Evolutionary conservation across 345 rosid genomes (phyloP).

Genomic region (Laguncularia racemosa): DNA sequence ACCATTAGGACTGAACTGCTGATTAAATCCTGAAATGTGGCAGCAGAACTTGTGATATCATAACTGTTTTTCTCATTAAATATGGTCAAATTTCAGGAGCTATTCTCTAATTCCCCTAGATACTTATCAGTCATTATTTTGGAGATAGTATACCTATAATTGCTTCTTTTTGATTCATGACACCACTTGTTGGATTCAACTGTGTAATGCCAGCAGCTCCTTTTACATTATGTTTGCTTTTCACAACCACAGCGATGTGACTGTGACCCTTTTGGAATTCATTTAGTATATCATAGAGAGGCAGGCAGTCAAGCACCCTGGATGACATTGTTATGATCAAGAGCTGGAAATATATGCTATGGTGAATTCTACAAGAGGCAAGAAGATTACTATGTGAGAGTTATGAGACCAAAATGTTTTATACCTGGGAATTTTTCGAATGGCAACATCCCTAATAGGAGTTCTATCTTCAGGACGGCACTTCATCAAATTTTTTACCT

Average conservation of each 20-base stretch:
- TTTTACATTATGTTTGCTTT: conserved; percentile 22
- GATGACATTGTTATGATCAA: too few species aligned
- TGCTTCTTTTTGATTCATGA: conserved; percentile 4
- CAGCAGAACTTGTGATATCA: too few species aligned
- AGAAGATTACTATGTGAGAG: conserved; percentile 2
- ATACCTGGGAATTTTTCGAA: conserved; percentile 71
- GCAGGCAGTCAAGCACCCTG: conserved; percentile 54
- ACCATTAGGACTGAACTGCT: conserved; percentile 17
- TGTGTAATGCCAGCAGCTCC: conserved; percentile 22
- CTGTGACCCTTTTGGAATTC: conserved; percentile 31
- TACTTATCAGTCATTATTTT: not conserved
- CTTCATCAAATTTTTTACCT: conserved; percentile 76
- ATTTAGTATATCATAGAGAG: conserved; percentile 66
- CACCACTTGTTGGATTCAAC: conserved; percentile 6
- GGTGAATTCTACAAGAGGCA: too few species aligned
- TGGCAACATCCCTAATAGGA: conserved; percentile 47
- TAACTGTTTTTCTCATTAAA: not conserved
- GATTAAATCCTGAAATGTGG: conserved; percentile 14
- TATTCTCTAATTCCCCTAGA: not conserved
- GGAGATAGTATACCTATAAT: not conserved
- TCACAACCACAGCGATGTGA: conserved; percentile 48
- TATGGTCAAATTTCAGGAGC: too few species aligned
- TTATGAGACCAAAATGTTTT: not conserved
- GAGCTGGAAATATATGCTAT: too few species aligned
- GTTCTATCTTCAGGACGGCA: conserved; percentile 44